Conservation (phyloP, 2,329 filamentous ascomycete genomes). For the Aspergillus sp. region DNA sequence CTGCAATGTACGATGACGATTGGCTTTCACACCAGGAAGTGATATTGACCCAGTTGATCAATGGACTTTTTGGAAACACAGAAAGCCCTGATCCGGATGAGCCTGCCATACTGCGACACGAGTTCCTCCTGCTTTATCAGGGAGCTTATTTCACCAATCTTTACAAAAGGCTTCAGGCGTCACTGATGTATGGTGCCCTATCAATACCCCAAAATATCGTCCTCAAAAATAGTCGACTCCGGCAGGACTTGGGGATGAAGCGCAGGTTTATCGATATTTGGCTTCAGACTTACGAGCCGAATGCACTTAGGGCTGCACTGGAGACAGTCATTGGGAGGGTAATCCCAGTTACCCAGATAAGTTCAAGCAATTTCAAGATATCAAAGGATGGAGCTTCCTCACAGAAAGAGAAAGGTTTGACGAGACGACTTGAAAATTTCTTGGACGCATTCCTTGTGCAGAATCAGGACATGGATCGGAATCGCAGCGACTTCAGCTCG, state of each 20-base stretch:
- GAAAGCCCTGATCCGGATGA: constrained; percentile 22
- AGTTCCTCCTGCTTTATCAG: constrained; percentile 56
- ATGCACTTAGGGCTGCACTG: constrained; percentile 51
- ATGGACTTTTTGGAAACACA: constrained; percentile 52
- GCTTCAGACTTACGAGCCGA: constrained; percentile 57
- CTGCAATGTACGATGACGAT: constrained; percentile 62
- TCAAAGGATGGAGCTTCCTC: neutral
- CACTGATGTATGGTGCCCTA: constrained; percentile 58
- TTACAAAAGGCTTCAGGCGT: constrained; percentile 59
- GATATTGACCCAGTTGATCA: constrained; percentile 60
- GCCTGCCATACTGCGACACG: constrained; percentile 42
- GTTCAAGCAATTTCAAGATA: neutral
- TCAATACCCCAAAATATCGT: constrained; percentile 55
- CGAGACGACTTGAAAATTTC: constrained; percentile 51
- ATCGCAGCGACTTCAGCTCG: constrained; percentile 17
- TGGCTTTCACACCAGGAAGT: constrained; percentile 64
- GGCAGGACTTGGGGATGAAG: constrained; percentile 58
- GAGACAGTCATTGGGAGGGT: constrained; percentile 62
- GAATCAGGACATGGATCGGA: constrained; percentile 53
- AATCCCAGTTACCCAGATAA: constrained; percentile 30
- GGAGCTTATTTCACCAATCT: constrained; percentile 50
- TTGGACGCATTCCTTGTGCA: constrained; percentile 58
- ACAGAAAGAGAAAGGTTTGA: constrained; percentile 29
- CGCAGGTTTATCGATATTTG: constrained; percentile 59
- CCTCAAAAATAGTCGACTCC: constrained; percentile 47